A percentile compares a stretch with the other conserved stretches of the same genome.
Conservation (phyloP, 306 rosid genomes). For the Glycine soja region DNA sequence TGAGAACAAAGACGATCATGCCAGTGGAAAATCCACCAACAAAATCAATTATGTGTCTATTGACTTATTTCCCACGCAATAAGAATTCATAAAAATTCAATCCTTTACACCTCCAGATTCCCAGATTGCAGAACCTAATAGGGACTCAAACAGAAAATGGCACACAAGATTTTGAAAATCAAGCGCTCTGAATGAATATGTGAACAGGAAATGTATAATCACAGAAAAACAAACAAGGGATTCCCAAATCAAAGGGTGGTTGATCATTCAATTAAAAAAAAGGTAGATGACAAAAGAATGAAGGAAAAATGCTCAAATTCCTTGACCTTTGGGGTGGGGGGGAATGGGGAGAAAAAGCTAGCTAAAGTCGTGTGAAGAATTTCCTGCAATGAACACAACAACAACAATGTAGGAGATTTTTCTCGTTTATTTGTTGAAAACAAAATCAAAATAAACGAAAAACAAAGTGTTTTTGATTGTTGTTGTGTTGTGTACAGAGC, state of each 20-base stretch:
- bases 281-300: not conserved
- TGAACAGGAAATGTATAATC: constrained; percentile 3
- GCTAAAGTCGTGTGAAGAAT: constrained; percentile 27
- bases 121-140: not conserved
- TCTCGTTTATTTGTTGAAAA: constrained; percentile 20
- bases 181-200: not conserved
- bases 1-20: constrained; percentile 36
- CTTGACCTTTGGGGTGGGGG: not conserved
- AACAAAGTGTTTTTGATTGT: constrained; percentile 6
- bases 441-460: constrained; percentile 17
- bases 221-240: constrained; percentile 8
- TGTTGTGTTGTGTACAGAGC: constrained; percentile 27
- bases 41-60: constrained; percentile 16
- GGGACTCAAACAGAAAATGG: constrained; percentile 3
- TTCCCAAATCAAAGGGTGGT: not conserved
- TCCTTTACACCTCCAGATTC: constrained; percentile 7
- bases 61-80: constrained; percentile 29
- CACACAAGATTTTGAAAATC: not conserved
- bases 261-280: constrained; percentile 11
- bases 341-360: not conserved
- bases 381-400: constrained; percentile 37
- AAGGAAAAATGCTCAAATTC: not conserved
- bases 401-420: constrained; percentile 7
- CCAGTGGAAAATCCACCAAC: constrained; percentile 33
- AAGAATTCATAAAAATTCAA: constrained; percentile 7